Percentiles rank a stretch among this genome's conserved stretches.
These are phyloP conservation scores for Pichia sp. DNA, from an alignment of 1,139 yeast species.

Conservation along the genomic window DNA sequence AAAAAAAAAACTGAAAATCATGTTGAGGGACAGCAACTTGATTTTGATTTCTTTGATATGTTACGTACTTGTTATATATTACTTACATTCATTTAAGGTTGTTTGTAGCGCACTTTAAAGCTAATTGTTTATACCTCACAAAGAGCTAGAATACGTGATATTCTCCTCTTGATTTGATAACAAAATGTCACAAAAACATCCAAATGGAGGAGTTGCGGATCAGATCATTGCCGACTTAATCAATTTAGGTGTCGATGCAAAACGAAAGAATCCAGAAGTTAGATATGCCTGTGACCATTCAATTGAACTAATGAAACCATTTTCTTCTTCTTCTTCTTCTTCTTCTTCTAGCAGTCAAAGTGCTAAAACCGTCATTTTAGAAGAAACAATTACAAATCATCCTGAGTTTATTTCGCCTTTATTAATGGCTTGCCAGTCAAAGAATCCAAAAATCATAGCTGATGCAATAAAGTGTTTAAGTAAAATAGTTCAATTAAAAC, in stretches of 20 bases:
- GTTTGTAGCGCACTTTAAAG: not conserved
- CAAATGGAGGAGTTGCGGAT: constrained; percentile 31
- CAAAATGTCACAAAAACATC: constrained; percentile 6
- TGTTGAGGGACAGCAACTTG: not conserved
- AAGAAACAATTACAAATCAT: constrained; percentile 32
- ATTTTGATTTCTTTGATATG: not conserved
- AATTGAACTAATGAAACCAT: constrained; percentile 35
- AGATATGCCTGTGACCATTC: constrained; percentile 62
- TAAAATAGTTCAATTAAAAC: constrained; percentile 43
- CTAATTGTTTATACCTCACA: not conserved
- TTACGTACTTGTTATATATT: not conserved
- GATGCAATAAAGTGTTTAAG: constrained; percentile 67
- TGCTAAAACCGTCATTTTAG: constrained; percentile 12
- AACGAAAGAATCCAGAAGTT: constrained; percentile 62
- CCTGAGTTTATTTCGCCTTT: constrained; percentile 64
- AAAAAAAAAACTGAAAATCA: not conserved
- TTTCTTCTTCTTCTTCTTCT: constrained; percentile 7
- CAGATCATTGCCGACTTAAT: constrained; percentile 52
- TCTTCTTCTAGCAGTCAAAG: not conserved
- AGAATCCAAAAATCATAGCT: constrained; percentile 67
- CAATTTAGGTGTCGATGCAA: constrained; percentile 59
- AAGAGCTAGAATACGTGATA: not conserved
- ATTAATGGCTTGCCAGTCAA: constrained; percentile 62
- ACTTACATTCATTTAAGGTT: not conserved
- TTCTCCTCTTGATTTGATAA: not conserved